Evolutionary conservation across 495 filamentous ascomycete species (phyloP), one percentile per base, ranked within the genome.

Genomic region (Xylaria castorea): DNA sequence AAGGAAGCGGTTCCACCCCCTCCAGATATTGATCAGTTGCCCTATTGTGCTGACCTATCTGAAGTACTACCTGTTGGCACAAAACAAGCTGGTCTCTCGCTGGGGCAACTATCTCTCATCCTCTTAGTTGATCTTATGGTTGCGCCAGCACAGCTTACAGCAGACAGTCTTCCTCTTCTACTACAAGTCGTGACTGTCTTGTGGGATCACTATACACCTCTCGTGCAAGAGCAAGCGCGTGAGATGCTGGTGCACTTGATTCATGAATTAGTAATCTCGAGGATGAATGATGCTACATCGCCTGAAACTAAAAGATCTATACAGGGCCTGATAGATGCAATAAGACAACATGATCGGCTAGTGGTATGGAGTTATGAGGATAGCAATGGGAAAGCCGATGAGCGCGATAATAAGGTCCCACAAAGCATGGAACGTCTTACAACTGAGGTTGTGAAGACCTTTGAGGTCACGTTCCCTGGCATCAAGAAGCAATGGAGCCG

Each of bases 171-270:
- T 7, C 92, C 95, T 44, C 87, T 96, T 27, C 82, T 99, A 62
- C 83, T 99, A 14, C 96, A 99, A 82, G 93, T 97, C 20, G 90
- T 97, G 20, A 91, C 96, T 44, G 93, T 97, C 2, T 87, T 98
- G 16, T 99, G 96, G 96, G 96, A 99, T 78, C 94, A 97, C 70
- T 97, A 98, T 76, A 97, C 91, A 3, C 88, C 93, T n/a, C 89
- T 97, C 16, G 95, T 99, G 1, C 96, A 97, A 76, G 96, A 98
- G 72, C 94, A 98, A 80, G 94, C 96, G 51, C 90, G 95, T 57
- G 96, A 99, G 77, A 97, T 99, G 96, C 87, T 98, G 20, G 94
- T 99, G 42, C 96, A 99, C 84, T 87, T 99, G 11, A 97, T 99
- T 61, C 96, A 99, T 77, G 97, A 98, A 78, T 87, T 99, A 20